Evolutionary conservation across 305 asterid genomes (phyloP).

Genomic region (Fraxinus greggii): DNA sequence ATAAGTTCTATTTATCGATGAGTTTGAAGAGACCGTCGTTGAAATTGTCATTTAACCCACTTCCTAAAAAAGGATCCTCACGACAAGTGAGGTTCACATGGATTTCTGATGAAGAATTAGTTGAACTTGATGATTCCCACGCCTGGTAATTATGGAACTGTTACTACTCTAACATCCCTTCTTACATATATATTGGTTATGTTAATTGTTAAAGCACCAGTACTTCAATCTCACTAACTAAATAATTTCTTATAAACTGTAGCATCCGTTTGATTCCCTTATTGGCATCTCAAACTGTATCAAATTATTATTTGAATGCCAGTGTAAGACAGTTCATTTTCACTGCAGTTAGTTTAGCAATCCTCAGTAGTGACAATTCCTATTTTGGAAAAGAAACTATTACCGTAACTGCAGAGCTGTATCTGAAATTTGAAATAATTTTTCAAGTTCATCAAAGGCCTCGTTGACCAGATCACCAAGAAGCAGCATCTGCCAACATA

Average conservation of each 20-base stretch:
- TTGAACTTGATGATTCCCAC: slow-evolving; percentile 1
- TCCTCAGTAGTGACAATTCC: slow-evolving; percentile 4
- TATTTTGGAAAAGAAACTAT: slow-evolving; percentile 9
- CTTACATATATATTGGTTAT: not conserved
- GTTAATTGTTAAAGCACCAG: not conserved
- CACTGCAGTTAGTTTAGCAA: not conserved
- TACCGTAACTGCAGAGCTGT: slow-evolving; percentile 65
- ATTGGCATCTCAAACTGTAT: not conserved
- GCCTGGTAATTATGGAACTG: not conserved
- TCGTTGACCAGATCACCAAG: slow-evolving; percentile 82
- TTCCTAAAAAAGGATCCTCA: not conserved
- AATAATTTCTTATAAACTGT: not conserved
- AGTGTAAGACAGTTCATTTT: not conserved
- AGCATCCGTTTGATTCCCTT: not conserved
- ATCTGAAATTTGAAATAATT: slow-evolving; percentile 37
- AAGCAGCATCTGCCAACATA: slow-evolving; percentile 57
- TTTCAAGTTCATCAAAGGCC: slow-evolving; percentile 69
- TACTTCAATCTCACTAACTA: not conserved
- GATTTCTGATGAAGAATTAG: not conserved
- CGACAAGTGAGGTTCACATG: not conserved
- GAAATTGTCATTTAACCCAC: not conserved
- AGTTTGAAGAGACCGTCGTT: not conserved
- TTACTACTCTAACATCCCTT: not conserved
- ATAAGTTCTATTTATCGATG: not conserved
- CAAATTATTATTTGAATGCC: not conserved